phyloP scores from a whole-genome alignment of 2,329 filamentous ascomycete genomes.

The Colletotrichum trifolii region DNA sequence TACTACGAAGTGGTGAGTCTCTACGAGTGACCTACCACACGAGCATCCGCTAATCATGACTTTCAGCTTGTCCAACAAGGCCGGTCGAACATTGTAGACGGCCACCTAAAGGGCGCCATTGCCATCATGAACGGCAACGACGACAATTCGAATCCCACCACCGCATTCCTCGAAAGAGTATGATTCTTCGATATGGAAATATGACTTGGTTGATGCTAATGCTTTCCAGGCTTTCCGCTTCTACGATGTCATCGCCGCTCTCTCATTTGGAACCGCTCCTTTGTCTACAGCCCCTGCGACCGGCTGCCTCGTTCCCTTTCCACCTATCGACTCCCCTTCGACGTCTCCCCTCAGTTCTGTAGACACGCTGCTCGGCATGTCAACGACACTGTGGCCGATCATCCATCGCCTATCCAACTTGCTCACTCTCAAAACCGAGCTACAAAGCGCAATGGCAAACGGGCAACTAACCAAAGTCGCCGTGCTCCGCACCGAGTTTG shows the following conservation, averaged over 20 bases:
- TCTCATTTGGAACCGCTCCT: slow-evolving; percentile 69
- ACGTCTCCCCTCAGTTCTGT: slow-evolving; percentile 63
- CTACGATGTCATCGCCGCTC: slow-evolving; percentile 72
- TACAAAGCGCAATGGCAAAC: slow-evolving; percentile 56
- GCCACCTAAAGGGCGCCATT: slow-evolving; percentile 71
- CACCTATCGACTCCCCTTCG: slow-evolving; percentile 56
- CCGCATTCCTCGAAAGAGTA: slow-evolving; percentile 69
- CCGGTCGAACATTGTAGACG: slow-evolving; percentile 68
- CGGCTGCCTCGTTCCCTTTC: slow-evolving; percentile 58
- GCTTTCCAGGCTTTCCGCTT: slow-evolving; percentile 68
- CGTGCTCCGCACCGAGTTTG: slow-evolving; percentile 61
- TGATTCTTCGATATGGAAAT: neutral
- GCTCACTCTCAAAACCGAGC: slow-evolving; percentile 61
- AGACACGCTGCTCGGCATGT: slow-evolving; percentile 70
- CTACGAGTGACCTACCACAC: too few species aligned
- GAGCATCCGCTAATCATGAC: neutral
- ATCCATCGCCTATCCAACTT: slow-evolving; percentile 70
- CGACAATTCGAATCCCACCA: slow-evolving; percentile 60
- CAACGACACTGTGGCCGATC: slow-evolving; percentile 71
- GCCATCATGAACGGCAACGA: slow-evolving; percentile 66
- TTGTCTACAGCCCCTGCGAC: slow-evolving; percentile 62
- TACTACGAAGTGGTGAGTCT: slow-evolving; percentile 72
- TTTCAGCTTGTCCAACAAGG: slow-evolving; percentile 69
- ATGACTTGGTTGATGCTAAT: neutral
- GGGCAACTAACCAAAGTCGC: slow-evolving; percentile 57